Percentiles rank a stretch among this genome's conserved stretches.
Evolutionary conservation across 2,329 filamentous ascomycete genomes (phyloP).

Genomic region (Trichoderma aggressivum): DNA sequence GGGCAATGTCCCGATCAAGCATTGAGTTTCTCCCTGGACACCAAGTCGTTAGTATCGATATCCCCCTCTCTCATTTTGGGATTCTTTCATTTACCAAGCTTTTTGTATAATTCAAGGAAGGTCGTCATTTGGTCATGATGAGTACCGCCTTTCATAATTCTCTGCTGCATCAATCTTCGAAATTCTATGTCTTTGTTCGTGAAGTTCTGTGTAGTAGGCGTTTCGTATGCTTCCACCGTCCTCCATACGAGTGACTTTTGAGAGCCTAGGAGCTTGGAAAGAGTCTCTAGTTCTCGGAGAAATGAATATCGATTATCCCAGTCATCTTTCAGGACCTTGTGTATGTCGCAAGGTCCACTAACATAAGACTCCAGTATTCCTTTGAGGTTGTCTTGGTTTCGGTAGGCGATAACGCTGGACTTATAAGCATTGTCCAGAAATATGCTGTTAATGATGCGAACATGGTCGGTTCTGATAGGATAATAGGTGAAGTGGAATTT

Average conservation of each 20-base stretch:
- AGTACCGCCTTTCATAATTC: background rate
- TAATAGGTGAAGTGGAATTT: background rate
- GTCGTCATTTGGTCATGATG: background rate
- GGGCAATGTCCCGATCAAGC: background rate
- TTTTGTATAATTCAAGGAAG: background rate
- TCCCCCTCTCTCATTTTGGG: too few relatives aligned
- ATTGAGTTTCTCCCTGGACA: fast-evolving
- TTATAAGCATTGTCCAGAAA: background rate
- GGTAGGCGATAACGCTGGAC: background rate
- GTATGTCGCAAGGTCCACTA: background rate
- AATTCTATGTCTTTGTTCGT: background rate
- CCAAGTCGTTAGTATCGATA: too few relatives aligned
- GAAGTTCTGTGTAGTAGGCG: too few relatives aligned
- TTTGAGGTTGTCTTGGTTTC: background rate
- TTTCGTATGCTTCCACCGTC: too few relatives aligned
- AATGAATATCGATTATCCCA: background rate
- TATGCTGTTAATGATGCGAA: background rate
- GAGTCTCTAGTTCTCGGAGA: background rate
- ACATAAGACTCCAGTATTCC: background rate
- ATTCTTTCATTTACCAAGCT: background rate
- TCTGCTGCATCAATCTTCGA: background rate
- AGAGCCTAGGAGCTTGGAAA: background rate
- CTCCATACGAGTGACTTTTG: background rate
- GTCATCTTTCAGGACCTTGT: background rate
- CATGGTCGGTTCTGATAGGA: background rate